phyloP scores from a whole-genome alignment of 2,329 filamentous ascomycete genomes.

The Ophiostoma perfectum region DNA sequence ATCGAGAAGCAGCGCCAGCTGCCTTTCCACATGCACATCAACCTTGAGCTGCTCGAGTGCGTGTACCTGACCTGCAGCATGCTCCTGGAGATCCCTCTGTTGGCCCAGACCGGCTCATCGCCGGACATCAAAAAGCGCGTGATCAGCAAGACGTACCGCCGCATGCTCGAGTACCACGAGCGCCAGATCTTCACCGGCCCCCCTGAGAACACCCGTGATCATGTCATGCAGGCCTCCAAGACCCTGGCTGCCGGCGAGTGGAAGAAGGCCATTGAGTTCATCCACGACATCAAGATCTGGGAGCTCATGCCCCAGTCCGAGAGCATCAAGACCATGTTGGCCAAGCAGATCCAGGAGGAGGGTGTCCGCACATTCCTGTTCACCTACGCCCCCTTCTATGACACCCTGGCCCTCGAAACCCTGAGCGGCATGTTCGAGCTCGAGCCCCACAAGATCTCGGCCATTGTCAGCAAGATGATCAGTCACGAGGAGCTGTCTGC shows the following conservation, averaged over 20 bases:
- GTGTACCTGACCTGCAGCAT: conserved; percentile 99
- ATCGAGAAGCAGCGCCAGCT: conserved; percentile 95
- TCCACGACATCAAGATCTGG: conserved; percentile 99
- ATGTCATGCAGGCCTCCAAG: conserved; percentile 98
- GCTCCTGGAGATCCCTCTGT: conserved; percentile 94
- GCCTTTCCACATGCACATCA: conserved; percentile 99
- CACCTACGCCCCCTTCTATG: conserved; percentile 98
- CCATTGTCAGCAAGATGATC: conserved; percentile 98
- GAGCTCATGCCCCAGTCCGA: conserved; percentile 90
- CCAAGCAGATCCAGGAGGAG: conserved; percentile 97
- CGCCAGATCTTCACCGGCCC: conserved; percentile 98
- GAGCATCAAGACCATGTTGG: conserved; percentile 94
- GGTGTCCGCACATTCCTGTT: conserved; percentile 97
- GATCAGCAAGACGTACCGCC: conserved; percentile 98
- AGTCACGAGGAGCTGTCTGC: conserved; percentile 96
- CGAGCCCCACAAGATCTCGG: conserved; percentile 81
- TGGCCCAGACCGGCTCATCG: conserved; percentile 93
- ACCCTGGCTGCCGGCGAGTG: conserved; percentile 94
- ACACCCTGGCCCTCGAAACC: conserved; percentile 82
- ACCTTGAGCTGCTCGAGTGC: conserved; percentile 94
- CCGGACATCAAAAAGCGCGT: conserved; percentile 96
- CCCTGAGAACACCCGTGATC: conserved; percentile 96
- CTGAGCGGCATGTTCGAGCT: conserved; percentile 95
- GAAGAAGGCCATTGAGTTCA: conserved; percentile 92
- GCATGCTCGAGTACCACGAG: conserved; percentile 99